Conservation (phyloP, 305 asterid genomes). For the Solanum hybrid region DNA sequence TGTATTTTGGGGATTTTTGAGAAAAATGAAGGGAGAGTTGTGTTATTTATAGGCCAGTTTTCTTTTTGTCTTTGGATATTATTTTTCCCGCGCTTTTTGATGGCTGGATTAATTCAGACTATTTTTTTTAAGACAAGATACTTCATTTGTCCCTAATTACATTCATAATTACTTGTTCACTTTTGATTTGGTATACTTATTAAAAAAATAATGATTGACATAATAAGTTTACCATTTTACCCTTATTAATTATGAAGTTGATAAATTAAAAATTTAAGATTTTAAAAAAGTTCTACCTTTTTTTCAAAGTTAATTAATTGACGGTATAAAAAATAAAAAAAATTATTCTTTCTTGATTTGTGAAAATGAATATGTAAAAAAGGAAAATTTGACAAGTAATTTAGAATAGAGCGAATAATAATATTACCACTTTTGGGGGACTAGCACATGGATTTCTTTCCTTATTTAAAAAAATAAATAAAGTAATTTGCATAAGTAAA, state of each 20-base stretch:
- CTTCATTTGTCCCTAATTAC: not conserved
- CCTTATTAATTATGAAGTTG: too few species aligned
- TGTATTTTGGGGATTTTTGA: not conserved
- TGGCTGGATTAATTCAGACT: conserved; percentile 22
- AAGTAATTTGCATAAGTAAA: not conserved
- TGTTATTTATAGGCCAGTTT: not conserved
- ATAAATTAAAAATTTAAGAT: too few species aligned
- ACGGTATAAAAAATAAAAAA: not conserved
- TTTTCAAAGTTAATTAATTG: too few species aligned
- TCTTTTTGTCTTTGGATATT: not conserved
- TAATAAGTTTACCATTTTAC: rapidly evolving
- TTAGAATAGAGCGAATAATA: not conserved
- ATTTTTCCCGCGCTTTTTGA: conserved; percentile 49
- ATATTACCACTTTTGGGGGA: not conserved
- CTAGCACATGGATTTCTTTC: not conserved
- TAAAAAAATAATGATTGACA: too few species aligned
- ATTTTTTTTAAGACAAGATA: not conserved
- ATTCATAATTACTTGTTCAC: too few species aligned
- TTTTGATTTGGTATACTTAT: too few species aligned
- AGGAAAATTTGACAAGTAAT: too few species aligned
- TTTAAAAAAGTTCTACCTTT: too few species aligned
- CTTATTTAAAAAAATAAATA: not conserved
- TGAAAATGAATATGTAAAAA: too few species aligned
- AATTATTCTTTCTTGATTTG: too few species aligned
- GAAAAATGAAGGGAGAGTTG: not conserved